A percentile compares a stretch with the other conserved stretches of the same genome.
These are phyloP conservation scores for Aureobasidium musti DNA, from an alignment of 2,329 filamentous ascomycete genomes.

Conservation along the genomic window DNA sequence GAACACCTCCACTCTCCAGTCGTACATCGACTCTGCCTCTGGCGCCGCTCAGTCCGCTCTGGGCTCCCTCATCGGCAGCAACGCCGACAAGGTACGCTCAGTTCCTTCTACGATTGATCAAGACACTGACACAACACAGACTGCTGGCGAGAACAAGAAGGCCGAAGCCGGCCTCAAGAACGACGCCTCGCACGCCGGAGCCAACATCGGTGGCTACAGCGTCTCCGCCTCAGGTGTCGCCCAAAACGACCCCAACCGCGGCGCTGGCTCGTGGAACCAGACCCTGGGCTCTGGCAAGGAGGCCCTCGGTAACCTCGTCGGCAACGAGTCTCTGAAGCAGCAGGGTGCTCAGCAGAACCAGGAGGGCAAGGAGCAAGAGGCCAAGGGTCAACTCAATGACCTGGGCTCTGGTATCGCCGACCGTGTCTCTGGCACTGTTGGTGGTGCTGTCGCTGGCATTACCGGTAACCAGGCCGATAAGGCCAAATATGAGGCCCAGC, in stretches of 20 bases:
- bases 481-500: constrained; percentile 65
- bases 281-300: constrained; percentile 87
- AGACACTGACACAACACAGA: constrained; percentile 39
- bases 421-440: constrained; percentile 65
- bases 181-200: constrained; percentile 71
- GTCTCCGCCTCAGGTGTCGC: constrained; percentile 69
- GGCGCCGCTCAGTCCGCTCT: constrained; percentile 72
- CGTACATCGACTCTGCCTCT: constrained; percentile 65
- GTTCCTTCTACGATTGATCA: constrained; percentile 6
- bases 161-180: constrained; percentile 66
- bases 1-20: constrained; percentile 74
- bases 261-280: constrained; percentile 78
- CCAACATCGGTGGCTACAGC: constrained; percentile 71
- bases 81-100: constrained; percentile 60
- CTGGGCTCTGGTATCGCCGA: constrained; percentile 62
- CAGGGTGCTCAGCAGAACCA: constrained; percentile 76
- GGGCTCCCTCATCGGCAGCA: constrained; percentile 72
- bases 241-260: constrained; percentile 72
- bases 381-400: constrained; percentile 77
- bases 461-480: constrained; percentile 69
- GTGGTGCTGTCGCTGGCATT: constrained; percentile 68
- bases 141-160: constrained; percentile 64
- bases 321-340: constrained; percentile 72
- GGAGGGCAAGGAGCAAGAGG: constrained; percentile 78
- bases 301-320: constrained; percentile 71